Conservation (phyloP, 2,329 filamentous ascomycete species). For the Stachybotrys chlorohalonatus region DNA sequence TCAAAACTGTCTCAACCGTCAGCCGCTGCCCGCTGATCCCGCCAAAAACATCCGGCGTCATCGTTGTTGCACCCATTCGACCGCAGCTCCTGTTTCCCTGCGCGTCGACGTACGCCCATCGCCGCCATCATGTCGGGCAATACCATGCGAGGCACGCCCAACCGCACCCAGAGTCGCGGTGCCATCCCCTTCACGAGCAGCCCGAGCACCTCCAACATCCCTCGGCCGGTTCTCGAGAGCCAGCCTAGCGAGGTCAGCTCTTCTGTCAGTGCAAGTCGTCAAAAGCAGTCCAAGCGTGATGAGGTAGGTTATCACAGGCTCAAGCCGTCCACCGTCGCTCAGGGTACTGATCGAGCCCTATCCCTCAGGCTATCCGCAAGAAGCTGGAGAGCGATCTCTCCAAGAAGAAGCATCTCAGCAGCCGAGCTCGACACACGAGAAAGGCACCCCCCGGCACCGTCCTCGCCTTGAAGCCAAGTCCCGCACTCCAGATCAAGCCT, state of each 20-base stretch:
- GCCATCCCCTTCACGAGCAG: conserved; percentile 53
- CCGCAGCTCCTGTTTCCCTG: background rate
- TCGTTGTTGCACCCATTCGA: too few relatives aligned
- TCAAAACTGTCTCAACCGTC: too few relatives aligned
- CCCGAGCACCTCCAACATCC: conserved; percentile 56
- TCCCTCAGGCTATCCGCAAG: conserved; percentile 74
- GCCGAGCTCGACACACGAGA: conserved; percentile 72
- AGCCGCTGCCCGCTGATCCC: too few relatives aligned
- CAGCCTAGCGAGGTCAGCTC: conserved; percentile 53
- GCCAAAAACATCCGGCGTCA: too few relatives aligned
- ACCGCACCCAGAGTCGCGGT: conserved; percentile 48
- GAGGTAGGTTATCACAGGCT: conserved; percentile 57
- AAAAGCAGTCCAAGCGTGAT: conserved; percentile 96
- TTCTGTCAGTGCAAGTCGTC: conserved; percentile 82
- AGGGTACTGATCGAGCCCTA: conserved; percentile 8
- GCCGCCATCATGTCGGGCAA: conserved; percentile 41
- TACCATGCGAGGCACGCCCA: conserved; percentile 64
- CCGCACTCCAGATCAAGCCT: conserved; percentile 95
- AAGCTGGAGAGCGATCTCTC: conserved; percentile 97
- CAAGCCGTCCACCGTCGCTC: background rate
- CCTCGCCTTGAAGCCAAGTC: conserved; percentile 88
- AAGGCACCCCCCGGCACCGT: conserved; percentile 96
- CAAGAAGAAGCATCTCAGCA: conserved; percentile 84
- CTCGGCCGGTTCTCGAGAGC: conserved; percentile 60
- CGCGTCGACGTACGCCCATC: background rate